Evolutionary conservation across 2,329 filamentous ascomycete genomes (phyloP).

Genomic region (Dactylellina haptotyla): DNA sequence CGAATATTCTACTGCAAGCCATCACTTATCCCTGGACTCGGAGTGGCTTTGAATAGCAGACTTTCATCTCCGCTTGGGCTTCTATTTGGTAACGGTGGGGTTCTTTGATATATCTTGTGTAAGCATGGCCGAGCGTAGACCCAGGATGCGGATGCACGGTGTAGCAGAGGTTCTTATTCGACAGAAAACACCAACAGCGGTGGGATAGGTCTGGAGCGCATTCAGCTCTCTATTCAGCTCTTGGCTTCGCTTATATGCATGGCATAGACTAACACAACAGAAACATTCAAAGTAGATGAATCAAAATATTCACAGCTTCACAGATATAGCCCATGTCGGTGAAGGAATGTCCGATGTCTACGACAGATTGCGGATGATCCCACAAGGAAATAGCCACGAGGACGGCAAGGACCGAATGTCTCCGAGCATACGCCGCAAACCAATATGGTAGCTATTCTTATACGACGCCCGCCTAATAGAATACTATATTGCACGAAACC

Average conservation of each 20-base stretch:
- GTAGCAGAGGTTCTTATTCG: too few species aligned
- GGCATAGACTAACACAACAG: background rate
- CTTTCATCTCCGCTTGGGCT: background rate
- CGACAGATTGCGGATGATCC: background rate
- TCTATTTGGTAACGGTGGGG: background rate
- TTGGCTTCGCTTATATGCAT: too few species aligned
- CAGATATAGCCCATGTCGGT: background rate
- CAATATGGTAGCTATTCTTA: background rate
- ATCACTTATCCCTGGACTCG: too few species aligned
- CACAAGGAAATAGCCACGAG: conserved; percentile 7
- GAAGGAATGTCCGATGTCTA: conserved; percentile 8
- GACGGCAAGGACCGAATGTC: conserved; percentile 7
- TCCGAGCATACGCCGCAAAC: background rate
- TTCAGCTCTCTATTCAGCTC: too few species aligned
- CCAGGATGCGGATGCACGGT: too few species aligned
- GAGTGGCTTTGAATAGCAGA: background rate
- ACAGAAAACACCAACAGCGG: too few species aligned
- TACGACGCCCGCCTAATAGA: background rate
- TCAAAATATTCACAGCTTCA: background rate
- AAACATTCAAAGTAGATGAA: background rate
- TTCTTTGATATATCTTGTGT: too few species aligned
- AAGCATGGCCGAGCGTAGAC: too few species aligned
- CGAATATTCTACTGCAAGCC: background rate
- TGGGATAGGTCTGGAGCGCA: too few species aligned
- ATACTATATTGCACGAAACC: background rate